Conservation (phyloP, 371 early-diverging fungal species). For the Dentiscutata heterogama region DNA sequence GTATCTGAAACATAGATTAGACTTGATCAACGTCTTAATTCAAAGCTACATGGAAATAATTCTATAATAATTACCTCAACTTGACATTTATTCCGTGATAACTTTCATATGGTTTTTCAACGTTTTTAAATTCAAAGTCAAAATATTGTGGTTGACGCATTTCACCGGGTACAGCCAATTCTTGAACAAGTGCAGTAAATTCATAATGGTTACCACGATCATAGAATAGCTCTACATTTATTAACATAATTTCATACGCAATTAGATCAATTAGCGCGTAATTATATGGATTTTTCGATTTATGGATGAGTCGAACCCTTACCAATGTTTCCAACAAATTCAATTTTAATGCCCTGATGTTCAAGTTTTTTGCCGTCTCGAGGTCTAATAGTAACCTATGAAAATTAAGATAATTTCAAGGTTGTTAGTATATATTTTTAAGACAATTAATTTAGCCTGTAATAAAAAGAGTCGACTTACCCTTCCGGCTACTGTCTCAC, state of each 20-base stretch:
- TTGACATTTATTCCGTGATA: constrained; percentile 94
- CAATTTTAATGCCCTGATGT: constrained; percentile 97
- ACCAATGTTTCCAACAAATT: constrained; percentile 97
- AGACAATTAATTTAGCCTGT: not conserved
- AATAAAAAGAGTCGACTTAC: constrained; percentile 58
- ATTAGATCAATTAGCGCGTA: not conserved
- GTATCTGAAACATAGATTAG: constrained; percentile 61
- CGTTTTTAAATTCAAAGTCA: constrained; percentile 91
- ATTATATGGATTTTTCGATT: not conserved
- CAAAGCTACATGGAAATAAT: not conserved
- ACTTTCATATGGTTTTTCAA: constrained; percentile 91
- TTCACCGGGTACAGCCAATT: constrained; percentile 87
- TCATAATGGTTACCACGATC: constrained; percentile 96
- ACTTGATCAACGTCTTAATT: not conserved
- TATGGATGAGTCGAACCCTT: constrained; percentile 43
- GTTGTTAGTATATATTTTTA: not conserved
- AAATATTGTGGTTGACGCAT: constrained; percentile 71
- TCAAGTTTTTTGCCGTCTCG: constrained; percentile 93
- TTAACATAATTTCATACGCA: not conserved
- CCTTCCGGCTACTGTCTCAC: constrained; percentile 94
- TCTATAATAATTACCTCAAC: constrained; percentile 65
- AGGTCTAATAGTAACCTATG: constrained; percentile 87
- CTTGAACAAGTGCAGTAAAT: constrained; percentile 88
- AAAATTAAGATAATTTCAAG: not conserved
- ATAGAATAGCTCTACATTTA: constrained; percentile 85